Percentiles rank a stretch among this genome's conserved stretches.
Evolutionary conservation across 306 rosid genomes (phyloP).

Genomic region (Canavalia gladiata): DNA sequence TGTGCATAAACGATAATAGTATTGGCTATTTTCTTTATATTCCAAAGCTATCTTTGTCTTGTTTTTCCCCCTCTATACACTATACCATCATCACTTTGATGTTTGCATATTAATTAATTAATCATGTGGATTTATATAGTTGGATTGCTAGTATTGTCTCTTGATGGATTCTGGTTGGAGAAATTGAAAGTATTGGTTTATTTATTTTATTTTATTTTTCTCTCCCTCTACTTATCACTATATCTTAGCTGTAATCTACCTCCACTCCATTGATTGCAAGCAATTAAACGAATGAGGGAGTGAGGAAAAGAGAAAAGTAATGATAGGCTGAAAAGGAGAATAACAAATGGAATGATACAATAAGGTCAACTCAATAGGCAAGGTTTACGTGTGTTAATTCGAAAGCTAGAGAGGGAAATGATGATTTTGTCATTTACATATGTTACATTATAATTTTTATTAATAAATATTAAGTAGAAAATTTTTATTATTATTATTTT

Average conservation of each 20-base stretch:
- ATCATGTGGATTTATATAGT: neutral
- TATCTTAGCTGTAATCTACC: slow-evolving; percentile 6
- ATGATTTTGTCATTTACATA: neutral
- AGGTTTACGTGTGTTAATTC: neutral
- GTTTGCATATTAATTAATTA: neutral
- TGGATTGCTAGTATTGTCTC: neutral
- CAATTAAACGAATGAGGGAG: neutral
- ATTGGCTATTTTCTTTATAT: neutral
- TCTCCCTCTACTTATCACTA: neutral
- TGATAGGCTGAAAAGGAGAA: neutral
- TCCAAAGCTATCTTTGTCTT: neutral
- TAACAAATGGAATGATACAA: neutral
- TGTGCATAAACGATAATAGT: neutral
- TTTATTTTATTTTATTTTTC: neutral
- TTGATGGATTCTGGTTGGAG: neutral
- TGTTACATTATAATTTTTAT: neutral
- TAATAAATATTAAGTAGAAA: neutral
- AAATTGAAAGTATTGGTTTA: neutral
- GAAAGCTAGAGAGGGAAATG: neutral
- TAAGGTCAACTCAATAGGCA: neutral
- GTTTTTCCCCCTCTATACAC: neutral
- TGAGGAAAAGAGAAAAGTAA: neutral
- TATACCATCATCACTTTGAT: neutral
- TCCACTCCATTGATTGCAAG: neutral
- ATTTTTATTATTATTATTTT: too few relatives aligned